Evolutionary conservation across 352 stramenopile genomes (phyloP), one percentile per base, ranked within the genome.

Genomic region (Phytopythium oedochilum): DNA sequence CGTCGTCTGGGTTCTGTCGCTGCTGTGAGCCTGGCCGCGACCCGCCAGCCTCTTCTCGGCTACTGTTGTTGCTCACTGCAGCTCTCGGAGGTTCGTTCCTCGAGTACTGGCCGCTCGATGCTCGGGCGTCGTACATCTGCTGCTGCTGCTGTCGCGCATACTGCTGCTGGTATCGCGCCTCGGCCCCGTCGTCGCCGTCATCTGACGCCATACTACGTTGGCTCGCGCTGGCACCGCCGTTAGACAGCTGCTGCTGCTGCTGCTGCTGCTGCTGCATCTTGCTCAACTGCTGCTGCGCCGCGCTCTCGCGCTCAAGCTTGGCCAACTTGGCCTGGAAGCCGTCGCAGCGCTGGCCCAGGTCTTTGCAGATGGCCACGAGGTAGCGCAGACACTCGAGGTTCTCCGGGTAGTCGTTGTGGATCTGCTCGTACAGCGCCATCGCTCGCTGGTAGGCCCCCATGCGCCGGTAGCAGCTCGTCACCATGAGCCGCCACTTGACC

Each of bases 401-500:
- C 46, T 97, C 87, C 4, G 94, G 96, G 65, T 98, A 97, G 34
- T 97, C 82, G 42, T 92, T 62, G 70, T 98, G 94, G 54, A 98
- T 96, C 58, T 97, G 72, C 68, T 98, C 83, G 72, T 98, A 99
- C 2, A 97, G 70, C 29, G 92, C 70, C 62, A 98, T 89, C 18
- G 96, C 95, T 22, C 89, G 88, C 39, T 96, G 79, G 61, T 97
- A 97, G 20, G 91, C 80, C 6, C 91, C 92, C 84, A 98, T 96
- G 48, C 95, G 80, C n/a, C 96, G 83, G 65, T 98, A 97, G 64
- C 96, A 98, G 62, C 82, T 97, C 15, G 94, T 97, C 42, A 98
- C 88, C 96, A 98, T 98, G 53, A 99, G 84, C 11, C 88, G 71
- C 96, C 96, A 99, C 62, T 98, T 98, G 51, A 98, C 89, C 59